These are phyloP conservation scores for Neurospora sp. DNA, from an alignment of 495 filamentous ascomycete genomes.

Conservation along the genomic window DNA sequence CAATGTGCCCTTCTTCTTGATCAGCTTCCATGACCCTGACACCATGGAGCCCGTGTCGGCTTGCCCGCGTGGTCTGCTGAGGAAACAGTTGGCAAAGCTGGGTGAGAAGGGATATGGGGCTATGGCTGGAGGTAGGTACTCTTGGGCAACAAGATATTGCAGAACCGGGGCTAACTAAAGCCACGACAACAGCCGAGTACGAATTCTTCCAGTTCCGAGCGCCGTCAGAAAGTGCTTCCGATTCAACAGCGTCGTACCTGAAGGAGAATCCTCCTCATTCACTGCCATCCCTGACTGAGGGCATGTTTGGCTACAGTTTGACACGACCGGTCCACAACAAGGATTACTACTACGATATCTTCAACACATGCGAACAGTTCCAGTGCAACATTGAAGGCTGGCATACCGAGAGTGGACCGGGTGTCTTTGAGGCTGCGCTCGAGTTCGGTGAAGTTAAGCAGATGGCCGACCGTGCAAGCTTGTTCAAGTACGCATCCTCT, in stretches of 20 bases:
- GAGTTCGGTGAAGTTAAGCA: constrained; percentile 72
- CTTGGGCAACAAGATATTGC: background rate
- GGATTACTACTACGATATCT: constrained; percentile 89
- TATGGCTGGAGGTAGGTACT: constrained; percentile 78
- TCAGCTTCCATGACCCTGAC: constrained; percentile 77
- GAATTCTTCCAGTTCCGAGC: constrained; percentile 92
- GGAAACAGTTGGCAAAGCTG: constrained; percentile 55
- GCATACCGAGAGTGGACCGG: constrained; percentile 95
- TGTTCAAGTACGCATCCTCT: constrained; percentile 66
- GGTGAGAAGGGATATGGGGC: constrained; percentile 57
- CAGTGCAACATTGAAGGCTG: constrained; percentile 83
- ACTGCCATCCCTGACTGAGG: constrained; percentile 75
- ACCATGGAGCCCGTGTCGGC: constrained; percentile 60
- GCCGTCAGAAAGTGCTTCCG: constrained; percentile 41
- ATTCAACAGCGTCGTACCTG: constrained; percentile 63
- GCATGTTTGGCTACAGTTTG: constrained; percentile 97
- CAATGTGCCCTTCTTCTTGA: constrained; percentile 83
- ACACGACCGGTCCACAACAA: constrained; percentile 89
- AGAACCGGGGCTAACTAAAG: constrained; percentile 1
- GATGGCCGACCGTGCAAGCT: constrained; percentile 82
- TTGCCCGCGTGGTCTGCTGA: constrained; percentile 72
- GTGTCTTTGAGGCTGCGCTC: constrained; percentile 90
- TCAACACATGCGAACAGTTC: constrained; percentile 72
- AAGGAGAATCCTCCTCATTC: constrained; percentile 58
- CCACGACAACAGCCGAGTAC: constrained; percentile 61